Base-by-base conservation (phyloP, 73 alveolate species). In the Tetrahymena borealis region DNA sequence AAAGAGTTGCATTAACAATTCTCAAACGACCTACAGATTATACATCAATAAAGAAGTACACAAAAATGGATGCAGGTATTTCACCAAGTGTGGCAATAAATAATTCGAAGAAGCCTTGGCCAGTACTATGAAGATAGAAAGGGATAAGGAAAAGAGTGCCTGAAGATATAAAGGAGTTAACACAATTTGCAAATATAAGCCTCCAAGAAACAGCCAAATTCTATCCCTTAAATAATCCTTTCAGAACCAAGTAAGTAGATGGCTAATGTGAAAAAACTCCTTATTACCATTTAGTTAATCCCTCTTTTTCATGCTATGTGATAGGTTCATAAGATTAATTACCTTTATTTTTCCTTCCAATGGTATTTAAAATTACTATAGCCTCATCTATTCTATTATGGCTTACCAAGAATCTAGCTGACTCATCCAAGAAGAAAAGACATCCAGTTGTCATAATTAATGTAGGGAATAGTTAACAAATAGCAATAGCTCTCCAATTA, bases 401-500 rank as follows among this genome's bases (percentile, higher is more conserved):
- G 12, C 90, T 33, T 4, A 93, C 91, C 33, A 79, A 85, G 39
- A 79, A 85, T 39, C 95, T 39, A 3, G 95, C 93, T 11, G 95
- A 93, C 32, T 93, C 95, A 39, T 93, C 40, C 33, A 93, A 79
- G 33, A 60, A 85, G 39, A 93, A 6, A 1, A 93, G 11, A 32
- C 95, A 37, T 7, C 93, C 93, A 39, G 79, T 15, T 6, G 91
- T n/a, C 78, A 91, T 79, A 9, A 93, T 93, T 16, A 77, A 10
- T 24, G 93, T 79, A 32, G 95, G 95, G 32, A 93, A 79, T 11
- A 41, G 28, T 33, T 93, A 40, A 2, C 91, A 60, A 32, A 93
- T 79, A 7, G 95, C 95, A 11, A 93, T 93, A 4, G 93, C 95
- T 79, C 95, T 79, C 95, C 95, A 93, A 40, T 93, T 93, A 11